Evolutionary conservation across 140 eudicot species (phyloP).

Genomic region (Senecio squalidus): DNA sequence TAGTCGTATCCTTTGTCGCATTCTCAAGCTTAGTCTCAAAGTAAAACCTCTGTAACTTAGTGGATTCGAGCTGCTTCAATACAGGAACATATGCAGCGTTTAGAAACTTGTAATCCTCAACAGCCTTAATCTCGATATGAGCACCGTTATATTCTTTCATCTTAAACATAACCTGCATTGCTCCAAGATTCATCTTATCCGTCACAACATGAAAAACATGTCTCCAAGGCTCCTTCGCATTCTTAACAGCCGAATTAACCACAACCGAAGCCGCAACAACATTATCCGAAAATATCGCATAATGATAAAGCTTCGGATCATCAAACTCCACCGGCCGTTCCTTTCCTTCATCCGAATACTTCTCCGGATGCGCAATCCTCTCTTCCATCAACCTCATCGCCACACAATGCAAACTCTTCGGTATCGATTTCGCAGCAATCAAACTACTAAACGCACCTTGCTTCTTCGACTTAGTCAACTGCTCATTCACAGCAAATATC

Average conservation of each 20-base stretch:
- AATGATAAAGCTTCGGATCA: constrained; percentile 76
- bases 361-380: constrained; percentile 71
- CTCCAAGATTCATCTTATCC: constrained; percentile 89
- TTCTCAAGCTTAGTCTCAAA: constrained; percentile 76
- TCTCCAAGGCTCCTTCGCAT: constrained; percentile 68
- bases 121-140: constrained; percentile 80
- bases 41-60: constrained; percentile 61
- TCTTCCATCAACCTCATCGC: constrained; percentile 85
- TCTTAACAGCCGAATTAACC: constrained; percentile 79
- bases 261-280: constrained; percentile 90
- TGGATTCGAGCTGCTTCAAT: constrained; percentile 70
- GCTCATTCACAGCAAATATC: constrained; percentile 75
- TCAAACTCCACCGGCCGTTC: constrained; percentile 51
- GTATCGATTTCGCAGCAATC: constrained; percentile 90
- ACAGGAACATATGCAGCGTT: constrained; percentile 83
- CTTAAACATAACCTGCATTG: constrained; percentile 95
- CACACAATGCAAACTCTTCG: constrained; percentile 77
- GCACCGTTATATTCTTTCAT: constrained; percentile 79
- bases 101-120: constrained; percentile 69
- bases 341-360: constrained; percentile 72
- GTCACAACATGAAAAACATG: constrained; percentile 88
- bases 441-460: constrained; percentile 84
- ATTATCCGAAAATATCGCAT: constrained; percentile 81
- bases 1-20: constrained; percentile 79
- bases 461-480: constrained; percentile 66